Conservation (phyloP, 768 basidiomycete genomes). For the Auriscalpium microsporum region DNA sequence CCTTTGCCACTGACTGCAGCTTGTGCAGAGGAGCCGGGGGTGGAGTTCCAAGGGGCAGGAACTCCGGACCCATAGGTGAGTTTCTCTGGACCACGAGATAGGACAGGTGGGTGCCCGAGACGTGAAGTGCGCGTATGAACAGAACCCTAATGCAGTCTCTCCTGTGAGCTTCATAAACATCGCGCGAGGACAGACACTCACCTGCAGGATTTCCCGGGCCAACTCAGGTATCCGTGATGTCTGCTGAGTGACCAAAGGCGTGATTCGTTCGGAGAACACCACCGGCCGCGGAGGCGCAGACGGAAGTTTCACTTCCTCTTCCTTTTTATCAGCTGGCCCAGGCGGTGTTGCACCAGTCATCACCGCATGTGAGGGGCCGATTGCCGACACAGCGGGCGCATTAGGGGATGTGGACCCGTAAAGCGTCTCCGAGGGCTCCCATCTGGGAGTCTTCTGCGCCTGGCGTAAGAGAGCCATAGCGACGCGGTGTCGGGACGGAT, state of each 20-base stretch:
- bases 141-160: slow-evolving; percentile 30
- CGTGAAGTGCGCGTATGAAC: slow-evolving; percentile 53
- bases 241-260: slow-evolving; percentile 58
- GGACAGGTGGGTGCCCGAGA: slow-evolving; percentile 55
- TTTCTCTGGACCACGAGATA: slow-evolving; percentile 40
- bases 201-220: slow-evolving; percentile 58
- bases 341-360: slow-evolving; percentile 26
- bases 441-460: slow-evolving; percentile 48
- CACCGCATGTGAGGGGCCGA: slow-evolving; percentile 59
- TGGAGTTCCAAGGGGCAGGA: slow-evolving; percentile 38
- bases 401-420: slow-evolving; percentile 52
- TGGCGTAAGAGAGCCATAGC: slow-evolving; percentile 60
- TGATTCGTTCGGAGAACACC: slow-evolving; percentile 42
- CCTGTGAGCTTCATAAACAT: background rate
- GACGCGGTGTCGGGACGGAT: slow-evolving; percentile 64
- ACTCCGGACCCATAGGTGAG: slow-evolving; percentile 33
- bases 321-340: slow-evolving; percentile 35
- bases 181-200: slow-evolving; percentile 26
- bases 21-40: slow-evolving; percentile 12
- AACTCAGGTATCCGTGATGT: slow-evolving; percentile 58
- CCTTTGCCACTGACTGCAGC: slow-evolving; percentile 17
- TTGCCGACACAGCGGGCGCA: slow-evolving; percentile 51
- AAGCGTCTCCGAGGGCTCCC: slow-evolving; percentile 56
- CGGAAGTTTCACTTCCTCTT: slow-evolving; percentile 41
- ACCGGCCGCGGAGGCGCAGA: slow-evolving; percentile 29